phyloP scores from a whole-genome alignment of 75 land plant genomes.

The Selaginella moellendorffii region DNA sequence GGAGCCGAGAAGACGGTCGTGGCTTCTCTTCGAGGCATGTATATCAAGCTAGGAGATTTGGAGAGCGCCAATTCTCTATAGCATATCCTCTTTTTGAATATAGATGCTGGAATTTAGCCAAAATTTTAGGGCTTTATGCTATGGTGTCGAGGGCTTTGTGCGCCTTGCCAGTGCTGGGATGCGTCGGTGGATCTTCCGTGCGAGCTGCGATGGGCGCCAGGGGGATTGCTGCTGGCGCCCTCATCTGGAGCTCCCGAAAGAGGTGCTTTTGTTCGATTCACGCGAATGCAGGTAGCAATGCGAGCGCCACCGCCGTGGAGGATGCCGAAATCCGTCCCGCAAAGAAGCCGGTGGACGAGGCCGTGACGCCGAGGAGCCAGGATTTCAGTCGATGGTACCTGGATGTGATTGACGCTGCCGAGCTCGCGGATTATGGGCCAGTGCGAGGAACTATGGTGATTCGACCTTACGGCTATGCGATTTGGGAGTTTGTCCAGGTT shows the following conservation, averaged over 20 bases:
- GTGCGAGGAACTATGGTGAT: constrained; percentile 98
- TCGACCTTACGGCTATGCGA: constrained; percentile 98
- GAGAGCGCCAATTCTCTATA: no score
- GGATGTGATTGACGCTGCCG: constrained; percentile 73
- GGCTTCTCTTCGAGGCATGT: background rate
- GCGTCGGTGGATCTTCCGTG: background rate
- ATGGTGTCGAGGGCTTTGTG: background rate
- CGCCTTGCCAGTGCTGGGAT: background rate
- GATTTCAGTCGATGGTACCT: constrained; percentile 95
- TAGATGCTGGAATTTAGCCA: no score
- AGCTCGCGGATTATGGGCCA: constrained; percentile 97
- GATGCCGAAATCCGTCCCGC: background rate
- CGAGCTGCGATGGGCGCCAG: no score
- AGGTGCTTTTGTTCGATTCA: no score
- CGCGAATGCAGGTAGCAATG: no score
- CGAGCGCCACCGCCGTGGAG: background rate
- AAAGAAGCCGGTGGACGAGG: constrained; percentile 7
- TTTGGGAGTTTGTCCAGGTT: constrained; percentile 94
- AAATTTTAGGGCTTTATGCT: background rate
- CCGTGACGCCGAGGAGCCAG: constrained; percentile 60
- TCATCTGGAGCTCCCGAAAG: no score
- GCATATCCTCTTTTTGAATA: no score
- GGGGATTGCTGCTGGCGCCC: no score
- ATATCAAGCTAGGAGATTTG: background rate
- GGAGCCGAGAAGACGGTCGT: background rate